phyloP scores from a whole-genome alignment of 306 rosid genomes.

The Betula pendula region DNA sequence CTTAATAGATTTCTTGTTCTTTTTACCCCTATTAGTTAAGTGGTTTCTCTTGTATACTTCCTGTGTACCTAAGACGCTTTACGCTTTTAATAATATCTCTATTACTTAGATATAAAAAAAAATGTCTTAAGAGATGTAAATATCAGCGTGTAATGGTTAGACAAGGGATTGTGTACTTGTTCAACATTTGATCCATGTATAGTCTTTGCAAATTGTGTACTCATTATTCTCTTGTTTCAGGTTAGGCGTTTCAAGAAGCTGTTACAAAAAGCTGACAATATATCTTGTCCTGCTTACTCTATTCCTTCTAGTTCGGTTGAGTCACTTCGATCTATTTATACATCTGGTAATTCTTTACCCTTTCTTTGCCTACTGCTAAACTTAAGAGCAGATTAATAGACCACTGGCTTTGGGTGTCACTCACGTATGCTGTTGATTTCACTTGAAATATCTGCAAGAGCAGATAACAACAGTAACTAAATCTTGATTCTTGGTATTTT shows the following conservation, averaged over 20 bases:
- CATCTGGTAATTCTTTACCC: slow-evolving; percentile 57
- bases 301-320: slow-evolving; percentile 62
- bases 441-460: background rate
- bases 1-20: background rate
- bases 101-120: no score
- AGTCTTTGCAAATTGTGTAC: slow-evolving; percentile 14
- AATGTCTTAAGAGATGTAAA: background rate
- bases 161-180: background rate
- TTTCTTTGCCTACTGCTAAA: slow-evolving; percentile 1
- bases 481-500: background rate
- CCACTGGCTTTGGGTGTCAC: background rate
- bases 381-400: slow-evolving; percentile 7
- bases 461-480: background rate
- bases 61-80: no score
- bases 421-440: background rate
- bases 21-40: no score
- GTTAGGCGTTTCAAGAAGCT: slow-evolving; percentile 73
- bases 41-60: no score
- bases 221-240: slow-evolving; percentile 44
- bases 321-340: slow-evolving; percentile 51
- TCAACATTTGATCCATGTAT: slow-evolving; percentile 23
- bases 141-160: background rate
- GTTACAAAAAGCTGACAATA: slow-evolving; percentile 74
- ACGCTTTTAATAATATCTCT: no score
- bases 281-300: slow-evolving; percentile 49